Base-by-base conservation (phyloP, 2,329 filamentous ascomycete species). In the Trichoderma sp. region DNA sequence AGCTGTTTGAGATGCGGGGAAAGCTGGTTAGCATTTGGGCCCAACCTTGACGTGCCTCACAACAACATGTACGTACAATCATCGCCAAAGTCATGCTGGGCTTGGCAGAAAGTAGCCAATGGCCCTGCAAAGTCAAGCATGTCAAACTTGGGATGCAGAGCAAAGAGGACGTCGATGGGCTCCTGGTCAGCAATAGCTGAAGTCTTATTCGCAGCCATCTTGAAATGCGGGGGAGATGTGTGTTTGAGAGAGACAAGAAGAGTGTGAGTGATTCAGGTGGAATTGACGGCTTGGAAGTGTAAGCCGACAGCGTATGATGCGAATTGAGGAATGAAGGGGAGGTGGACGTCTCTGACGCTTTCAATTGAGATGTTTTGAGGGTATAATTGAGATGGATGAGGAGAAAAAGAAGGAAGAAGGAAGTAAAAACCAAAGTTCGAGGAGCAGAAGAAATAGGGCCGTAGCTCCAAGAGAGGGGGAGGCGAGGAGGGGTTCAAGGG, bases 121-220 rank as follows among this genome's bases (percentile, higher is more conserved):
- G 87, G 84, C 74, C 86, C 88, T 71, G 86, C 85, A 75, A 90
- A 85, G 83, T 90, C 88, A 75, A 89, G 76, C 72, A 90, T 80
- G 78, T 89, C 83, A 79, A 90, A 90, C 79, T 88, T 87, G 79
- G 84, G 81, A 70, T 90, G 88, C 76, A 90, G 84, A 76, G 85
- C 87, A 81, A 90, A 85, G 78, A 90, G 86, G 75, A 90, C 86
- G 74, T 89, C 84, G 77, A 90, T 83, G 75, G 87, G 87, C 79
- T 89, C 86, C 73, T 81, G 79, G 79, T 89, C 87, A 77, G 84
- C 83, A 80, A 88, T 86, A 79, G 87, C 87, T 81, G 87, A 87
- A 76, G 82, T 84, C 85, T 89, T 89, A 79, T 81, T 81, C 80
- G 86, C 82, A 83, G 80, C 85, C 88, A 90, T 90, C 81, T 81